phyloP scores from a whole-genome alignment of 2,329 filamentous ascomycete species.

The Gremmenia infestans region DNA sequence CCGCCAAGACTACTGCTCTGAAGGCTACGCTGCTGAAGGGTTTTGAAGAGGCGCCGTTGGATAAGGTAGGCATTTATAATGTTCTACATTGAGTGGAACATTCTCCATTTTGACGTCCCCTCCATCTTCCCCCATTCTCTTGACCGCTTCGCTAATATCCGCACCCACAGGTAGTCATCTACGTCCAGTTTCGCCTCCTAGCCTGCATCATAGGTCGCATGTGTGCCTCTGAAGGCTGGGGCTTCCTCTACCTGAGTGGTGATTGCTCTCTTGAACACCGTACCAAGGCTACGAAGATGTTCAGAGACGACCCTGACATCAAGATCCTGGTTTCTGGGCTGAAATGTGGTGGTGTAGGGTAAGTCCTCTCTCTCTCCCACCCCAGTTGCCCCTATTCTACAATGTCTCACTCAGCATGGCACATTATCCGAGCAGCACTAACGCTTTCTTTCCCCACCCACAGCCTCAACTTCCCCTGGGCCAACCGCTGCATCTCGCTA shows the following conservation, averaged over 20 bases:
- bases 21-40: constrained; percentile 35
- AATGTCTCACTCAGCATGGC: not conserved
- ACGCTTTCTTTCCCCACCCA: not conserved
- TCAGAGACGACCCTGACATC: constrained; percentile 35
- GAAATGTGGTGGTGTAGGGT: constrained; percentile 46
- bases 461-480: constrained; percentile 53
- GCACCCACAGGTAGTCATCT: constrained; percentile 40
- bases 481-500: constrained; percentile 40
- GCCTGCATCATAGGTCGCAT: constrained; percentile 46
- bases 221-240: constrained; percentile 46
- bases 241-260: constrained; percentile 39
- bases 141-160: not conserved
- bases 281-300: constrained; percentile 41
- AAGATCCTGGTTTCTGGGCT: constrained; percentile 51
- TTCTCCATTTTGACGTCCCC: not conserved
- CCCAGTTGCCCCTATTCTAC: no score
- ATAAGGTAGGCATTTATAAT: constrained; percentile 38
- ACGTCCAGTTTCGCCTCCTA: constrained; percentile 53
- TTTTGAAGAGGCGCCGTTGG: constrained; percentile 37
- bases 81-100: not conserved
- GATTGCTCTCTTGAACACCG: constrained; percentile 40
- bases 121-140: not conserved
- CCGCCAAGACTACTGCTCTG: constrained; percentile 37
- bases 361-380: constrained; percentile 29
- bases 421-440: not conserved